A percentile compares a stretch with the other conserved stretches of the same genome.
phyloP scores from a whole-genome alignment of 371 early-diverging fungal species.

The Saksenaea oblongispora region DNA sequence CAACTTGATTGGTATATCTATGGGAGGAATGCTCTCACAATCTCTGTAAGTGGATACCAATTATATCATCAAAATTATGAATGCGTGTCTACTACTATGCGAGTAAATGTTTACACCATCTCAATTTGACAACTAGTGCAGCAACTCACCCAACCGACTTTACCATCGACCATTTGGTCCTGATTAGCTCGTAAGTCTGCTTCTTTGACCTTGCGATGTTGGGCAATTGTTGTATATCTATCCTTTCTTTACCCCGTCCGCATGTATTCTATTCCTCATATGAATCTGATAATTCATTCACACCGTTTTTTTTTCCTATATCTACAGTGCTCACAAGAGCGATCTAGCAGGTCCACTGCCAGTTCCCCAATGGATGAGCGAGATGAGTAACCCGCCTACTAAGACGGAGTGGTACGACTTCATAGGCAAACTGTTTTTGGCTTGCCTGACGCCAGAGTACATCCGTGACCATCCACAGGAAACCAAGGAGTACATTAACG shows the following conservation, averaged over 20 bases:
- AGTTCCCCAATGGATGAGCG: neutral
- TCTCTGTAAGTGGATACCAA: neutral
- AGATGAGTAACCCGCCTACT: neutral
- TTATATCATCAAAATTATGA: neutral
- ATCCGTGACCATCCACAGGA: neutral
- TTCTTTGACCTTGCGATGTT: neutral
- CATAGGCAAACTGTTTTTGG: neutral
- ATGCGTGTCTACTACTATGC: neutral
- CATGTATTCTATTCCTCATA: neutral
- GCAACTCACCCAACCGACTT: neutral
- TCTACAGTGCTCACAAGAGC: neutral
- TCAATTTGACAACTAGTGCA: neutral
- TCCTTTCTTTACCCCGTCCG: neutral
- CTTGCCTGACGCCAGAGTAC: neutral
- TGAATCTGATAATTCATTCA: neutral
- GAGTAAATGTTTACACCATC: neutral
- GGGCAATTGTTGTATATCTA: neutral
- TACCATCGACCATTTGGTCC: neutral
- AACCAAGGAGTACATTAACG: neutral
- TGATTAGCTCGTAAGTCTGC: neutral
- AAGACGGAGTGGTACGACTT: neutral
- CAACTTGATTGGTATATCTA: neutral
- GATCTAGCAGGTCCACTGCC: neutral
- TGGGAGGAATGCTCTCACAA: neutral
- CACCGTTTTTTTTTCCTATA: neutral